Evolutionary conservation across 257 asterid genomes (phyloP).

Genomic region (Osmanthus fragrans): DNA sequence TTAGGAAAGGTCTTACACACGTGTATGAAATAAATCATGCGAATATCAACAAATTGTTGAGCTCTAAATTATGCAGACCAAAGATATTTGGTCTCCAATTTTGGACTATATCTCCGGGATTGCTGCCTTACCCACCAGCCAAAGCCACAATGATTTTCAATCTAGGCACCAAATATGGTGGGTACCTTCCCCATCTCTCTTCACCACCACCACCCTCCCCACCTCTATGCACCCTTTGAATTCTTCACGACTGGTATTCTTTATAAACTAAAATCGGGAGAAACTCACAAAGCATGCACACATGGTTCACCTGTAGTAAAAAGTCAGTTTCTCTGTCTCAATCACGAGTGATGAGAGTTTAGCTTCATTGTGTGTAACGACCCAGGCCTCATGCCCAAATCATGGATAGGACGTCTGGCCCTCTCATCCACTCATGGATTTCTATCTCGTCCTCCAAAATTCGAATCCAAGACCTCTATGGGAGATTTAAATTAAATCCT

Average conservation of each 20-base stretch:
- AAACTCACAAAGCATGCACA: neutral
- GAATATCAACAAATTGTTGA: neutral
- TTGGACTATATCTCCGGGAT: no score
- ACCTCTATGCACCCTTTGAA: neutral
- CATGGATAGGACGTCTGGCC: no score
- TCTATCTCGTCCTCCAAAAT: no score
- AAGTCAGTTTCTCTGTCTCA: neutral
- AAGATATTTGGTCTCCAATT: neutral
- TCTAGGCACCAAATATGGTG: neutral
- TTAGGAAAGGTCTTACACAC: neutral
- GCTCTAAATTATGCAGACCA: neutral
- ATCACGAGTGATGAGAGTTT: neutral
- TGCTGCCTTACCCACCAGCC: no score
- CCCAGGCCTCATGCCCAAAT: no score
- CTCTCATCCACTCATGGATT: no score
- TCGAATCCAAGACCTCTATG: no score
- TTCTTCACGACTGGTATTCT: neutral
- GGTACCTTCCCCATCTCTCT: neutral
- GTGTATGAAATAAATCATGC: neutral
- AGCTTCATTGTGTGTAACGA: neutral
- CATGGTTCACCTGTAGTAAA: neutral
- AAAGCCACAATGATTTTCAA: neutral
- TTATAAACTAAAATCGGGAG: neutral
- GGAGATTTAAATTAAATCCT: no score
- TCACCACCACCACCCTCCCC: neutral